Evolutionary conservation across 768 basidiomycete species (phyloP), one percentile per base, ranked within the genome.

Genomic region (Boletus reticuloceps): DNA sequence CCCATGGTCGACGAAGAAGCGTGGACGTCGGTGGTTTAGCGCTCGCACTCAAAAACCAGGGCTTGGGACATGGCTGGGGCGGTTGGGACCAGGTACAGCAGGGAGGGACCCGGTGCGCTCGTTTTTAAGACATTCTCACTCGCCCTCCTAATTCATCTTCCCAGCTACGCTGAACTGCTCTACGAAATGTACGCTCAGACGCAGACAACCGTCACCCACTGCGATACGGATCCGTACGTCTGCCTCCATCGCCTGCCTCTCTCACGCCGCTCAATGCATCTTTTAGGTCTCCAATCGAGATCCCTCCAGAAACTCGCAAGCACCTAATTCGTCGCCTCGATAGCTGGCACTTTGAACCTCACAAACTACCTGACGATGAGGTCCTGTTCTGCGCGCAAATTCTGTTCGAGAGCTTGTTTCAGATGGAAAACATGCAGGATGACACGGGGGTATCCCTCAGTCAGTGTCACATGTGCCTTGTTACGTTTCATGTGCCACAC

Each of bases 341-440:
- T 54, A 79, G 77, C 13, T 99, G 96, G 96, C 76, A 88, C 59
- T 99, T 98, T 68, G 89, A 97, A 66, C 94, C 96, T 5, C 86
- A 91, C 71, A 80, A 80, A 38, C 81, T 97, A 37, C 81, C 85
- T 20, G 85, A 91, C 51, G 88, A 90, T 50, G 91, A 98, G 71
- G 79, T 93, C 12, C 75, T 91, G 14, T 81, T 85, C 20, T 94
- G 91, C 64, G 86, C 91, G 0, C 79, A 89, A 54, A 78, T 98
- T 59, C 75, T 99, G 27, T 99, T 99, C 63, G 93, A 98, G 70
- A 82, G 82, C 20, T 73, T 95, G 19, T 86, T 90, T 63, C 82
- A 85, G 49, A 87, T 91, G 56, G 85, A 94, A 58, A 88, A 89
- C 42, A 81, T 91, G 79, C 72, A 77, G 55, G 75, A 80, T 6